phyloP scores from a whole-genome alignment of 805 yeast genomes.

The Ogataea salicorniae region DNA sequence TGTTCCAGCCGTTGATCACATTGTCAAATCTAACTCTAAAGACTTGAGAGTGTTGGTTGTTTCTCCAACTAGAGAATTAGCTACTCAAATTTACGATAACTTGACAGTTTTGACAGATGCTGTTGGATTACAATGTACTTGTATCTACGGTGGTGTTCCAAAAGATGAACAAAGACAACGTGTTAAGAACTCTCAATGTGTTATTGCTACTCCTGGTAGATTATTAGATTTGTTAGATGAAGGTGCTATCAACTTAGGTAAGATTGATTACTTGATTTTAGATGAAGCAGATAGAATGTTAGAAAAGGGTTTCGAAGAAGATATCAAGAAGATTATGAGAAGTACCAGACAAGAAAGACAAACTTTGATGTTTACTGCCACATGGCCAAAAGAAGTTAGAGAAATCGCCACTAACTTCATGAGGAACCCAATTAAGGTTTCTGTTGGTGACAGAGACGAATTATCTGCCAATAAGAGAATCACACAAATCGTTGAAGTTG shows the following conservation, averaged over 20 bases:
- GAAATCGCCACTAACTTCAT: slow-evolving; percentile 83
- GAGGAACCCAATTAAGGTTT: slow-evolving; percentile 80
- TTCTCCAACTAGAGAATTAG: slow-evolving; percentile 97
- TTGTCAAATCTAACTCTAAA: slow-evolving; percentile 39
- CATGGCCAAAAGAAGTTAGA: slow-evolving; percentile 99
- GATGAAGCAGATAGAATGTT: slow-evolving; percentile 99
- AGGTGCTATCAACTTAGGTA: slow-evolving; percentile 66
- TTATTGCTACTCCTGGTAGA: slow-evolving; percentile 98
- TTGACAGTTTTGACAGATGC: slow-evolving; percentile 58
- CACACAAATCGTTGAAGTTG: slow-evolving; percentile 87
- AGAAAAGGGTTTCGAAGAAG: slow-evolving; percentile 97
- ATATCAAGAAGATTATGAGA: slow-evolving; percentile 77
- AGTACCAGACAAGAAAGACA: slow-evolving; percentile 59
- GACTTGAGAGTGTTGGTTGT: slow-evolving; percentile 76
- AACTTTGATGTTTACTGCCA: slow-evolving; percentile 98
- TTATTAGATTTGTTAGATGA: slow-evolving; percentile 85
- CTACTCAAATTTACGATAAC: slow-evolving; percentile 88
- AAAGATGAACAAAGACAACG: slow-evolving; percentile 83
- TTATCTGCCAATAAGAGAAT: slow-evolving; percentile 91
- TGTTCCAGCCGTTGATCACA: slow-evolving; percentile 86
- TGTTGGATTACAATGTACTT: slow-evolving; percentile 64
- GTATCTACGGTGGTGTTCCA: slow-evolving; percentile 96
- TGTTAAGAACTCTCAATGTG: slow-evolving; percentile 63
- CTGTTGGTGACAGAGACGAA: slow-evolving; percentile 93
- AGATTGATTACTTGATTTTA: slow-evolving; percentile 73